Base-by-base conservation (phyloP, 2,329 filamentous ascomycete species). In the Sclerotinia minor region DNA sequence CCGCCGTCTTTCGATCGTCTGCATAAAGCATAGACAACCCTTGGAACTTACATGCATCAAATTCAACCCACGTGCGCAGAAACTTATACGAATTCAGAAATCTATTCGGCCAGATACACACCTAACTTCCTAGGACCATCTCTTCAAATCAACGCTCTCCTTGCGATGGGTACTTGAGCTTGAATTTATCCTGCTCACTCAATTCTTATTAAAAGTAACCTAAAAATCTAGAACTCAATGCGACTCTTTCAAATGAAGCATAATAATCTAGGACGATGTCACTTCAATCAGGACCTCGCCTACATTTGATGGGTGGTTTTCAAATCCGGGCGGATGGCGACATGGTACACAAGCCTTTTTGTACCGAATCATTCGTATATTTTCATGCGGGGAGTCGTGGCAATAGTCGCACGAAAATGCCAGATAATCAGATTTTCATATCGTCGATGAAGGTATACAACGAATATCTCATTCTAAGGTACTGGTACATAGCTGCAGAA, bases 361-460 rank as follows among this genome's bases (percentile, higher is more conserved):
- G 38, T 41, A 17, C 38, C 38, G 38, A 41, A 41, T 60, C 58
- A 49, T 60, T 60, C 44, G 41, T 38, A 32, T 24, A 19, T 49
- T 13, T 11, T 19, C 19, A 38, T 38, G 45, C 45, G 45, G 59
- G 59, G 45, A 63, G 59, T 63, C 59, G 59, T 63, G 59, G 59
- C 59, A 63, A 32, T 49, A 15, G 58, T 61, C 5, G 44, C 35
- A 65, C 49, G 61, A 68, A 65, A 64, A 54, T 66, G 53, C 64
- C 11, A 66, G 64, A 58, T 66, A 59, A 60, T 58, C 64, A 59
- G 44, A 66, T 59, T 49, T 49, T 19, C 8, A 47, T 38, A 35
- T 35, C 50, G 24, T 38, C 35, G 60, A 52, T 44, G 11, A 29
- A 58, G 13, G 6, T 21, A 15, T 35, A 29, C 54, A 44, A 17